A percentile compares a stretch with the other conserved stretches of the same genome.
phyloP scores from a whole-genome alignment of 1,139 yeast species.

The Lodderomyces jiufengensis region DNA sequence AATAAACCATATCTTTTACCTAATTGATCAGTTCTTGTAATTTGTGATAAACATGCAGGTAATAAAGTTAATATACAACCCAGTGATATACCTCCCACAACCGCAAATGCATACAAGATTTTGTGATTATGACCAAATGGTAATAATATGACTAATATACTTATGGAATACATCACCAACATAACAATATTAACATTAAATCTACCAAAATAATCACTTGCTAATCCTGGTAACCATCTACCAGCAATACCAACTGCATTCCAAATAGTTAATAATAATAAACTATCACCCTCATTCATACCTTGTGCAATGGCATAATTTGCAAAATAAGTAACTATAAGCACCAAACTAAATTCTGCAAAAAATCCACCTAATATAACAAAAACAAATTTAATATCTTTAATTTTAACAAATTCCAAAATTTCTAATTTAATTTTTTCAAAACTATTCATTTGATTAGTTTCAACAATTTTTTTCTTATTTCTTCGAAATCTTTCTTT shows the following conservation, averaged over 20 bases:
- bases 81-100: conserved; percentile 31
- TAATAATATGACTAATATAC: conserved; percentile 34
- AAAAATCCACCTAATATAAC: conserved; percentile 38
- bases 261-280: conserved; percentile 34
- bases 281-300: conserved; percentile 31
- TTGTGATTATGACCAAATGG: conserved; percentile 34
- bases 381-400: conserved; percentile 20
- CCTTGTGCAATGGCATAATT: conserved; percentile 43
- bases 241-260: conserved; percentile 40
- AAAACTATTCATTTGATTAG: not conserved
- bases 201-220: conserved; percentile 36
- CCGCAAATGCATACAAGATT: conserved; percentile 33
- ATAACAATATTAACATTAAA: conserved; percentile 38
- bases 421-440: not conserved
- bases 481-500: conserved; percentile 40
- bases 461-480: not conserved
- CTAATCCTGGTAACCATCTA: conserved; percentile 34
- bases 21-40: conserved; percentile 28
- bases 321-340: conserved; percentile 43
- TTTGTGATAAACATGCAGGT: conserved; percentile 38
- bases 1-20: conserved; percentile 41
- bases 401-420: conserved; percentile 3
- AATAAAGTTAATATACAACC: conserved; percentile 24
- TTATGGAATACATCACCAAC: conserved; percentile 27
- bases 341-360: conserved; percentile 55